Evolutionary conservation across 108 stramenopile species (phyloP).

Genomic region (Craspedostauros australis): DNA sequence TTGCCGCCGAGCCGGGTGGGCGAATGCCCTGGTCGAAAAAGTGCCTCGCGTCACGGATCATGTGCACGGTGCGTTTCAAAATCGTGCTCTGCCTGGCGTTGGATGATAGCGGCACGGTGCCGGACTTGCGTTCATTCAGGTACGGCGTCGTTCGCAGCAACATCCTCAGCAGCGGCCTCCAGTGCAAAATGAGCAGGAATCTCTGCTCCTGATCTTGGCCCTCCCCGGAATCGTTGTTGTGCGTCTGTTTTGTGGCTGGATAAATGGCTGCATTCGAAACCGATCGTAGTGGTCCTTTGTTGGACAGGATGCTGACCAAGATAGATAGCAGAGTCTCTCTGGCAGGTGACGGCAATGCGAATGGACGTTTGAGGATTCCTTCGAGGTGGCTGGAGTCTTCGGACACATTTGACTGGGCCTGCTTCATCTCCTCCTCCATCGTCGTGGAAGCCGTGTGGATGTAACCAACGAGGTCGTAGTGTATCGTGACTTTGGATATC

Average conservation of each 20-base stretch:
- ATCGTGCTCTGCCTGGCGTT: slow-evolving; percentile 49
- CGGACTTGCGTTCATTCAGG: slow-evolving; percentile 71
- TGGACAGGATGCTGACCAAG: slow-evolving; percentile 53
- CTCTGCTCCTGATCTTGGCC: slow-evolving; percentile 9
- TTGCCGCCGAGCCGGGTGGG: slow-evolving; percentile 21
- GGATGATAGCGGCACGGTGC: slow-evolving; percentile 42
- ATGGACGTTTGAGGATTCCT: slow-evolving; percentile 27
- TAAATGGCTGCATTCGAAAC: slow-evolving; percentile 71
- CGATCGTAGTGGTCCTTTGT: slow-evolving; percentile 60
- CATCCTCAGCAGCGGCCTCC: slow-evolving; percentile 62
- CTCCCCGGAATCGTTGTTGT: slow-evolving; percentile 4
- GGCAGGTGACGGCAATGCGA: slow-evolving; percentile 74
- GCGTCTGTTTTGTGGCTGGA: slow-evolving; percentile 5
- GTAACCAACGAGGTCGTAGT: slow-evolving; percentile 56
- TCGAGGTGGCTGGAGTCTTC: slow-evolving; percentile 27
- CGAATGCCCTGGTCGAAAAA: slow-evolving; percentile 77
- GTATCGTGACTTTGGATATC: slow-evolving; percentile 33
- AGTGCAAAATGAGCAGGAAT: slow-evolving; percentile 58
- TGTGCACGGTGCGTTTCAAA: slow-evolving; percentile 57
- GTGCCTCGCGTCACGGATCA: slow-evolving; percentile 68
- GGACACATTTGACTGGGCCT: background rate
- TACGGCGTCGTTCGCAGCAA: slow-evolving; percentile 78
- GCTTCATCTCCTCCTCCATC: slow-evolving; percentile 11
- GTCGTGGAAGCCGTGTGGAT: slow-evolving; percentile 12
- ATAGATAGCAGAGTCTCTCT: slow-evolving; percentile 61